Percentiles rank a stretch among this genome's conserved stretches.
Conservation (phyloP, 768 basidiomycete species). For the Termitomyces sp. region DNA sequence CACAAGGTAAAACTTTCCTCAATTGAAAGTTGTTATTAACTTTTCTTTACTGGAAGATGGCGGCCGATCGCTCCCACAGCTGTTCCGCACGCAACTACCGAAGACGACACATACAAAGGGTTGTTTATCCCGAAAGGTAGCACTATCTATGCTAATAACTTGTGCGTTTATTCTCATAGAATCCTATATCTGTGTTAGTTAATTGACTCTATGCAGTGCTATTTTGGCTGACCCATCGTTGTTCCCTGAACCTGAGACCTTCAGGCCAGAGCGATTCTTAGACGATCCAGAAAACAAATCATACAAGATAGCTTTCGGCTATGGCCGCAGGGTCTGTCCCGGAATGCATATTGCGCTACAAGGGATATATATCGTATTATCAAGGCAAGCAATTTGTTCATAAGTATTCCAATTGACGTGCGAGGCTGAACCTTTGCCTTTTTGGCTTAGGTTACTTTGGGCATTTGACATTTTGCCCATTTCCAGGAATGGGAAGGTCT, state of each 20-base stretch:
- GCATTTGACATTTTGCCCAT: conserved; percentile 27
- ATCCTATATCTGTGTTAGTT: background rate
- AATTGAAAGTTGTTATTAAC: background rate
- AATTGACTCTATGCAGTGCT: background rate
- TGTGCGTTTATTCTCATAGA: conserved; percentile 14
- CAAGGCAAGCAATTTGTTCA: conserved; percentile 9
- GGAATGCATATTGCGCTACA: conserved; percentile 30
- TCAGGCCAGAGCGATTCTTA: conserved; percentile 37
- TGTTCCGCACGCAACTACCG: conserved; percentile 29
- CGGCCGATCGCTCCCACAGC: conserved; percentile 22
- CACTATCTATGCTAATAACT: conserved; percentile 32
- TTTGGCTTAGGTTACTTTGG: conserved; percentile 21
- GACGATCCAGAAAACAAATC: conserved; percentile 19
- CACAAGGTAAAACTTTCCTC: background rate
- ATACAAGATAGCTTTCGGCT: conserved; percentile 32
- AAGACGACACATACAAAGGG: conserved; percentile 30
- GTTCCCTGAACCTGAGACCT: conserved; percentile 29
- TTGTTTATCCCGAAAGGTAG: conserved; percentile 35
- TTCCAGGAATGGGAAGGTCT: background rate
- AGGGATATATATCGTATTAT: conserved; percentile 27
- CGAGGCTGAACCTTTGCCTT: background rate
- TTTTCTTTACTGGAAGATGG: background rate
- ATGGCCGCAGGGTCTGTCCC: conserved; percentile 35
- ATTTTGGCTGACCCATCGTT: conserved; percentile 12
- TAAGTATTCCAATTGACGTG: background rate